Base-by-base conservation (phyloP, 169 alveolate species). In the Plasmodium chabaudi region DNA sequence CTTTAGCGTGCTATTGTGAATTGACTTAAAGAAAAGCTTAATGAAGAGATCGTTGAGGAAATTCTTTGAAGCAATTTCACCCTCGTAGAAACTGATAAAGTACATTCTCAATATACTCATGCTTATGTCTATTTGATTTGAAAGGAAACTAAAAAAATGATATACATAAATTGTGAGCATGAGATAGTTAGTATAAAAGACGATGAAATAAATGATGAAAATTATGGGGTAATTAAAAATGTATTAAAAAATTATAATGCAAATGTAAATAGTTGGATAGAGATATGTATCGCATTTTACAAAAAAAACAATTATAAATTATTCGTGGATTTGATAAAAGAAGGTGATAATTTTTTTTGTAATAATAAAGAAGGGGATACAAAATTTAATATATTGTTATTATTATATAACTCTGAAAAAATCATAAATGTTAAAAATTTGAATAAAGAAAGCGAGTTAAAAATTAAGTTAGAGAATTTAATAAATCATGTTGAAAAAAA, bases 381-480 rank as follows among this genome's bases (percentile, higher is more conserved):
- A 19, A 65, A 34, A 39, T 82, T 82, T 65, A 55, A 68, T 60
- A 42, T 61, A 4, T 64, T 86, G 21, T 42, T 69, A n/a, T 72
- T 86, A 15, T 10, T 86, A 25, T 64, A 86, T 15, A 59, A 86
- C 25, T 69, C 59, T 47, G 91, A 86, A 46, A 63, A 86, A 69
- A 56, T 86, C 46, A 57, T 68, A 51, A 56, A 69, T 46, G 69
- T 42, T 5, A 86, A 86, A 39, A 86, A 59, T 70, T 42, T 59
- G 7, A 70, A 51, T 64, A 69, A 86, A 51, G 91, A 86, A 57
- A 74, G 69, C 59, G 91, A 86, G 64, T n/a, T 86, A 12, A 86
- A 86, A 57, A 86, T 86, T 49, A 86, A 86, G 23, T 9, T 70
- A 56, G 91, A 86, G 44, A 68, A 86, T 70, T 70, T 86, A 86